phyloP scores from a whole-genome alignment of 1,284 basidiomycete genomes.

The Xanthoconium separans region DNA sequence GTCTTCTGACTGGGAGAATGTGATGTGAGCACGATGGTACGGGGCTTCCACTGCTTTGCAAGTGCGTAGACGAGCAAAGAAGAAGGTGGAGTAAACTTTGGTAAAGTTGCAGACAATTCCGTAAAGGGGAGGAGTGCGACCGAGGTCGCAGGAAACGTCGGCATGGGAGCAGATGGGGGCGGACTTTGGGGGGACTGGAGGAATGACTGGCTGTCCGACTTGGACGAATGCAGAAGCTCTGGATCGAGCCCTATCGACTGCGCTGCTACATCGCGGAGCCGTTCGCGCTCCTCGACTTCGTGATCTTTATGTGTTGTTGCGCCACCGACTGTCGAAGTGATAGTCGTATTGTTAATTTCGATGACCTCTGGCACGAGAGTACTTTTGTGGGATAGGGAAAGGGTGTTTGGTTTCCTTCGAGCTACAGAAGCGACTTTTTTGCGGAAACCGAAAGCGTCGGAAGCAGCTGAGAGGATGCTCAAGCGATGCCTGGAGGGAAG shows the following conservation, averaged over 20 bases:
- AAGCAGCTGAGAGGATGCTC: constrained; percentile 55
- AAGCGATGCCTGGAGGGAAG: constrained; percentile 35
- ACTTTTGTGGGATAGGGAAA: constrained; percentile 24
- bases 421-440: constrained; percentile 44
- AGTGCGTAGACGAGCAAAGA: constrained; percentile 69
- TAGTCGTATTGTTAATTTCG: constrained; percentile 55
- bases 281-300: constrained; percentile 69
- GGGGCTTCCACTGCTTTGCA: constrained; percentile 68
- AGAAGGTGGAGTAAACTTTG: constrained; percentile 65
- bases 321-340: constrained; percentile 16
- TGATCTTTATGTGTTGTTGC: constrained; percentile 38
- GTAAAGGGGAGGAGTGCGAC: constrained; percentile 49
- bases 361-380: constrained; percentile 65
- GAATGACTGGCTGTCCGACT: constrained; percentile 9
- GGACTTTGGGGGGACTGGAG: constrained; percentile 15
- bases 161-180: constrained; percentile 29
- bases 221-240: constrained; percentile 21
- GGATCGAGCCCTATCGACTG: constrained; percentile 63
- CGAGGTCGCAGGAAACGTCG: constrained; percentile 59
- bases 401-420: constrained; percentile 39
- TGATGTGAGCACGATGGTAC: constrained; percentile 62
- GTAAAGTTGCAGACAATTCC: constrained; percentile 50
- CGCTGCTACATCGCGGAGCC: constrained; percentile 70
- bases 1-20: constrained; percentile 41
- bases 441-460: constrained; percentile 51